Evolutionary conservation across 768 basidiomycete genomes (phyloP).

Genomic region (Pulveroboletus ravenelii): DNA sequence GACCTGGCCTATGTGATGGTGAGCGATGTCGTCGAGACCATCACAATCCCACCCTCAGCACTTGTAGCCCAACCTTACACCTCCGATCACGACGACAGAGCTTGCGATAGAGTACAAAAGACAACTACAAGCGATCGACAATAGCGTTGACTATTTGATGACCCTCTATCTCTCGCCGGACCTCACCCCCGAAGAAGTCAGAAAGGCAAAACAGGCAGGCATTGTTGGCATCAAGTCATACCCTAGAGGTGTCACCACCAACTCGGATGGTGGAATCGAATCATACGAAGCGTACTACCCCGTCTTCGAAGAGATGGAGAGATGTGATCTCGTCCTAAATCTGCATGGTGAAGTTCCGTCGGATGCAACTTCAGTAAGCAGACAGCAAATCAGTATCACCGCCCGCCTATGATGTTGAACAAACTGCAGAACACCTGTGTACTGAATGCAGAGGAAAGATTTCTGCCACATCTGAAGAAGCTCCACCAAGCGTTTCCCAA

Average conservation of each 20-base stretch:
- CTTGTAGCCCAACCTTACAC: constrained; percentile 82
- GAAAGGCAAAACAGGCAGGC: constrained; percentile 81
- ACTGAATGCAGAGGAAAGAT: constrained; percentile 87
- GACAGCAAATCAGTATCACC: not conserved
- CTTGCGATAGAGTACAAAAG: constrained; percentile 78
- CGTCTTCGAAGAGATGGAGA: constrained; percentile 91
- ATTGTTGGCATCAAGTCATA: constrained; percentile 93
- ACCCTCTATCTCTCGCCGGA: constrained; percentile 92
- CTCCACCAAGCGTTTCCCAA: constrained; percentile 81
- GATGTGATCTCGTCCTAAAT: constrained; percentile 90
- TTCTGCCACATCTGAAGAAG: constrained; percentile 81
- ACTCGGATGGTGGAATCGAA: constrained; percentile 94
- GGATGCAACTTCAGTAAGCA: constrained; percentile 53
- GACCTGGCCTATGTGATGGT: constrained; percentile 96
- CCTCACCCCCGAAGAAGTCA: constrained; percentile 86
- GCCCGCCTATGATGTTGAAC: not conserved
- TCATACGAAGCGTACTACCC: constrained; percentile 92
- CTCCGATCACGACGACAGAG: constrained; percentile 79
- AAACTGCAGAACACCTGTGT: constrained; percentile 74
- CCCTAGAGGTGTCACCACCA: constrained; percentile 95
- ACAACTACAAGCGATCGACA: constrained; percentile 68
- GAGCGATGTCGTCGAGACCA: constrained; percentile 18
- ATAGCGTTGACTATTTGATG: constrained; percentile 85
- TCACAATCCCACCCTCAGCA: constrained; percentile 8
- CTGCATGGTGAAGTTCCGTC: constrained; percentile 97